A percentile compares a stretch with the other conserved stretches of the same genome.
Conservation (phyloP, 345 rosid genomes). For the Populus tremula region DNA sequence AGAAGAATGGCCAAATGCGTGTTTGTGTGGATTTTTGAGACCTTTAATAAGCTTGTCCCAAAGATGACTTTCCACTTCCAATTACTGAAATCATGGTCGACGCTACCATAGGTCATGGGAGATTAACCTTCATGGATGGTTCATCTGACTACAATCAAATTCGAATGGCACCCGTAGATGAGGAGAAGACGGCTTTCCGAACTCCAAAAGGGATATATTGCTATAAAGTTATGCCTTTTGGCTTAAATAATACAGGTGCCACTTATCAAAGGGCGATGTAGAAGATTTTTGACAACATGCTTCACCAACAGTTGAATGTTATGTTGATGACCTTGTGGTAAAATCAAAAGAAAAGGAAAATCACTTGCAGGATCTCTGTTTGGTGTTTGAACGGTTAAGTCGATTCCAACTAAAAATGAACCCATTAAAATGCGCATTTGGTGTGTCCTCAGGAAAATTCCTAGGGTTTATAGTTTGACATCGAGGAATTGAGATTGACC, state of each 20-base stretch:
- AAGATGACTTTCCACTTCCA: no score
- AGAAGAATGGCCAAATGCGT: no score
- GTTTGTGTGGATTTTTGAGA: no score
- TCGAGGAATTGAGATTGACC: slow-evolving; percentile 8
- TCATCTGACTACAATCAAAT: no score
- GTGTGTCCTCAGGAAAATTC: slow-evolving; percentile 5
- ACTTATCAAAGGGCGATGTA: slow-evolving; percentile 11
- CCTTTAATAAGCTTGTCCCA: no score
- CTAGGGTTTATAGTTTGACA: neutral
- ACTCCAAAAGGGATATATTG: no score
- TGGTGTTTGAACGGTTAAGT: neutral
- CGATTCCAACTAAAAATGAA: neutral
- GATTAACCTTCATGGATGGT: no score
- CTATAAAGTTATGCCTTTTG: slow-evolving; percentile 10
- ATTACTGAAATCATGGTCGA: no score
- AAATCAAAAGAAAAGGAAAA: neutral
- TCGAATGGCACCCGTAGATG: no score
- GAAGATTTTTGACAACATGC: slow-evolving; percentile 2
- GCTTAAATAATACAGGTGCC: neutral
- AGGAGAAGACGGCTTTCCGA: no score
- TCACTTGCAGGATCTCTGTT: neutral
- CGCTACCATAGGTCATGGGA: no score
- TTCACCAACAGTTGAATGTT: slow-evolving; percentile 12
- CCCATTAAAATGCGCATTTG: slow-evolving; percentile 1
- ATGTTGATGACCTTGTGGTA: slow-evolving; percentile 9